phyloP scores from a whole-genome alignment of 169 alveolate species.

The Plasmodium relictum region DNA sequence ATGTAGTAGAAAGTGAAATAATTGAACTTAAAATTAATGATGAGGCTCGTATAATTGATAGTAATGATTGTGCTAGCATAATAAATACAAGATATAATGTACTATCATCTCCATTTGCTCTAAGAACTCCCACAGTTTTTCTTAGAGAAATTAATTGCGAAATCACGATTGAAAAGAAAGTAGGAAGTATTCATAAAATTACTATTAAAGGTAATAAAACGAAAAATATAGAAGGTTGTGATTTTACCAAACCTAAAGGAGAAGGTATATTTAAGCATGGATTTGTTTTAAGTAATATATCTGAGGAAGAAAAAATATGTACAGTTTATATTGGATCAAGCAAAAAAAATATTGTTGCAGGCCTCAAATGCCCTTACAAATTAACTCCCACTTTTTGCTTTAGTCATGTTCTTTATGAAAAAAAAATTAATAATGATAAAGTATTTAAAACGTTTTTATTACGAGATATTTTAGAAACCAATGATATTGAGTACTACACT shows the following conservation, averaged over 20 bases:
- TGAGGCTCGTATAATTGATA: not conserved
- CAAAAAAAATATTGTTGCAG: conserved; percentile 24
- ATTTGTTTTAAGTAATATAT: conserved; percentile 4
- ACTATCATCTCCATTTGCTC: not conserved
- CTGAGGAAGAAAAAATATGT: conserved; percentile 33
- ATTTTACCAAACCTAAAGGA: conserved; percentile 54
- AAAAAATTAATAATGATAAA: conserved; percentile 1
- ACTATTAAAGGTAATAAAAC: conserved; percentile 20
- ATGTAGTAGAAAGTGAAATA: conserved; percentile 27
- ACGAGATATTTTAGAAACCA: conserved; percentile 18
- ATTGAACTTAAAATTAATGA: conserved; percentile 1
- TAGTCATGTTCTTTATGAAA: conserved; percentile 56
- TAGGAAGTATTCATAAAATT: not conserved
- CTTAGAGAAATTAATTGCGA: not conserved
- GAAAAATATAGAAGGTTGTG: conserved; percentile 54
- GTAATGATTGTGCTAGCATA: not conserved
- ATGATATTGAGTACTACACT: conserved; percentile 32
- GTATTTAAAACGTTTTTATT: conserved; percentile 29
- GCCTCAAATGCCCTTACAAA: conserved; percentile 54
- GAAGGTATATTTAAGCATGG: conserved; percentile 45
- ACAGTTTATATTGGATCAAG: conserved; percentile 25
- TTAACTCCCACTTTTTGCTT: conserved; percentile 48
- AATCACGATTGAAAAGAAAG: not conserved
- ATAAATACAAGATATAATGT: conserved; percentile 6
- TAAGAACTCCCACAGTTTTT: conserved; percentile 39